Base-by-base conservation (phyloP, 495 filamentous ascomycete genomes). In the Penicillium cinerascens region DNA sequence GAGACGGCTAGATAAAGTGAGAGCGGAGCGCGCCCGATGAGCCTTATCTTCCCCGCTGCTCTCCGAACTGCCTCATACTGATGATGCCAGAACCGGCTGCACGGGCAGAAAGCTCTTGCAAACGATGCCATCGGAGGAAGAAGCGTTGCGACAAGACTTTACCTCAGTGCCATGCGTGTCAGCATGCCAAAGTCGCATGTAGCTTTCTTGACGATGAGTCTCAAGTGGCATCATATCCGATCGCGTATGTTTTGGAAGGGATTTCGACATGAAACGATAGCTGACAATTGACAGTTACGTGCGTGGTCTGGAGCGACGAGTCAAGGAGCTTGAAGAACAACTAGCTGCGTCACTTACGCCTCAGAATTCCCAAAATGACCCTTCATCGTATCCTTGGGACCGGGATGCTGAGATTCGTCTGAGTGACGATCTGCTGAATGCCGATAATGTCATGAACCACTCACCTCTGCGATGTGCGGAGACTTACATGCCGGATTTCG, bases 101-200 rank as follows among this genome's bases (percentile, higher is more conserved):
- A 13, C 40, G 51, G 21, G 55, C 59, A 16, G 50, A 57, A 29
- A 54, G 41, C 37, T 73, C 70, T 22, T 73, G 70, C 50, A 63
- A 64, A 20, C 56, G 70, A 13, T 73, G 70, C 36, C 65, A 73
- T 51, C 63, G 61, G 27, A 41, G 70, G 8, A 73, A 73, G 52
- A 73, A 73, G 54, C 65, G 67, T 20, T 73, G 70, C 43, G 67
- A 73, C 49, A 68, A 62, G 27, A 48, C 49, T 2, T 47, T 73
- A 3, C 70, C 70, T 0, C 58, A 68, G 43, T 73, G 70, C 35
- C 56, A 64, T 13, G 65, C 63, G 10, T 73, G 70, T 54, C 48
- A 47, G 17, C 59, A 54, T 27, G 70, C 70, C 4, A 59, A 65
- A 46, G 55, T 70, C 16, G 17, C 56, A 20, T 73, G 70, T 42